Percentiles rank a stretch among this genome's conserved stretches.
Evolutionary conservation across 352 stramenopile species (phyloP).

Genomic region (Pseudoperonospora humuli): DNA sequence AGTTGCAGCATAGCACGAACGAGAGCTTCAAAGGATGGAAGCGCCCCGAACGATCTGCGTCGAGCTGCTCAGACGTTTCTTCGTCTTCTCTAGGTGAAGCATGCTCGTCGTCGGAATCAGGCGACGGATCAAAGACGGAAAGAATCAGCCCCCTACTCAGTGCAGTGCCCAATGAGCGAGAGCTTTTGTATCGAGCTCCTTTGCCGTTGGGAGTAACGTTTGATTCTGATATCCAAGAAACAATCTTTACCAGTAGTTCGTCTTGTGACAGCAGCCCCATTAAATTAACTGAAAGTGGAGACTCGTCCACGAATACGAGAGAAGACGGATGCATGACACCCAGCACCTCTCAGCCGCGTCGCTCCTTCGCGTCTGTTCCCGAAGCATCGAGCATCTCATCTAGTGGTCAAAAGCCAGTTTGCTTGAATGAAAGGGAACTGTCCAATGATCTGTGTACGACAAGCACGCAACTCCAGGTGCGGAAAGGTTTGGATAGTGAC

Average conservation of each 20-base stretch:
- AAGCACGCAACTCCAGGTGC: slow-evolving; percentile 1
- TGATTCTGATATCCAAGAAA: slow-evolving; percentile 12
- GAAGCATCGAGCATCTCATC: slow-evolving; percentile 12
- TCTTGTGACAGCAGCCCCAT: slow-evolving; percentile 13
- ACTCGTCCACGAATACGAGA: slow-evolving; percentile 1
- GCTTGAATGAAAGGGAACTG: slow-evolving; percentile 12
- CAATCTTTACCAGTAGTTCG: slow-evolving; percentile 5
- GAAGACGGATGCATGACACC: slow-evolving; percentile 4
- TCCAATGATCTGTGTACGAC: slow-evolving; percentile 14
- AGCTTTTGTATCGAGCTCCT: slow-evolving; percentile 11
- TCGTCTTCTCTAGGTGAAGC: not conserved
- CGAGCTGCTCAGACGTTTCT: not conserved
- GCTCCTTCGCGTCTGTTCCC: slow-evolving; percentile 1
- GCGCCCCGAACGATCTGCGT: not conserved
- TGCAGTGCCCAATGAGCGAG: slow-evolving; percentile 4
- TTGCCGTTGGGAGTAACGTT: slow-evolving; percentile 6
- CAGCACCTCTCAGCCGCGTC: slow-evolving; percentile 1
- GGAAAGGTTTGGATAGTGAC: slow-evolving; percentile 31
- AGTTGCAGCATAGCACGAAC: slow-evolving; percentile 6
- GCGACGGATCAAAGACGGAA: slow-evolving; percentile 1
- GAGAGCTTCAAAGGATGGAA: slow-evolving; percentile 6
- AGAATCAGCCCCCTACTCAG: slow-evolving; percentile 1
- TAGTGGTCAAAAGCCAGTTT: slow-evolving; percentile 2
- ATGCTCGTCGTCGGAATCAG: slow-evolving; percentile 12
- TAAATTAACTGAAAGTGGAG: not conserved